Evolutionary conservation across 306 rosid species (phyloP), one percentile per base, ranked within the genome.

Genomic region (Hippophae gyantsensis): DNA sequence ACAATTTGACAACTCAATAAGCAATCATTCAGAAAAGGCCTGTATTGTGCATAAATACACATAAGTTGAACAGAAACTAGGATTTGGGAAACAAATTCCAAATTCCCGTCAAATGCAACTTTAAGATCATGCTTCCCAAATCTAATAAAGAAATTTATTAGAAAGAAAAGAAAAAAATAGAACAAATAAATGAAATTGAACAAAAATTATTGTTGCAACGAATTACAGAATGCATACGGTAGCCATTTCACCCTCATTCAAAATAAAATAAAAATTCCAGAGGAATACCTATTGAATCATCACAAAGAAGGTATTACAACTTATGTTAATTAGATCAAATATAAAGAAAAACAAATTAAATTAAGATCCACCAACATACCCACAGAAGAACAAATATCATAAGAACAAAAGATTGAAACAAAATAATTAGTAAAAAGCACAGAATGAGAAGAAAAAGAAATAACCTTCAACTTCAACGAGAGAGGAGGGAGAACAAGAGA

Each of bases 401-500:
- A 4, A 45, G 18, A 18, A 18, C 18, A 18, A 18, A 18, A 18
- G 18, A 18, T 18, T 18, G 18, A 18, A 18, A 18, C 18, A 18
- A 18, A 18, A 18, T 18, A 18, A 45, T 45, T 45, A 7, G 52
- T 4, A 48, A 18, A 52, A 61, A 10, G 43, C 6, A 48, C 54
- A n/a, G n/a, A 23, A 7, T 8, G 18, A 42, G 6, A 41, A 13
- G 43, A 41, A 38, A 4, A 7, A 9, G 62, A 46, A 52, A 53
- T 26, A 66, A 60, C 97, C 95, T 87, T 90, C 82, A 87, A 67
- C 82, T 87, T 90, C 69, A 87, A 76, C 60, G 98, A 85, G 65
- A 90, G 87, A 61, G 97, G 96, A 13, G 96, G 98, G 51, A 90
- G 98, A 81, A 85, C 83, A 78, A 90, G 70, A 26, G 96, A 85